Base-by-base conservation (phyloP, 345 rosid species). In the Melastoma malabathricum region DNA sequence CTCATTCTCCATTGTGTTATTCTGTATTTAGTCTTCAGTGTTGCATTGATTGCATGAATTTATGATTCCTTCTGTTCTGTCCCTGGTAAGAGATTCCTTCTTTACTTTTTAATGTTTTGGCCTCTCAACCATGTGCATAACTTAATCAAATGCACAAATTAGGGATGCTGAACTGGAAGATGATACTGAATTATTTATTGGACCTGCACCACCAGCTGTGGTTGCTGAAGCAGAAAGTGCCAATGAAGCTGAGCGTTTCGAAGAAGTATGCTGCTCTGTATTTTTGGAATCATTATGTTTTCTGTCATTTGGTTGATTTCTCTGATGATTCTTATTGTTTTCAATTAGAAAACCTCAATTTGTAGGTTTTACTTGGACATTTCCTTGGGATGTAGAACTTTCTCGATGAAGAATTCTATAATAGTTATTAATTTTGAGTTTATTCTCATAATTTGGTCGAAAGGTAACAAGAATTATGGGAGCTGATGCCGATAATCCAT, bases 241-340 rank as follows among this genome's bases (percentile, higher is more conserved):
- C 15, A 86, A 90, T 48, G 98, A 90, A 61, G 98, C 98, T 23
- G 96, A 90, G 76, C 85, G 92, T 41, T 86, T 86, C 53, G 98
- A 86, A 77, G 94, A 86, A 94, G 94, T 83, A 55, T 56, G 60
- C 62, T 53, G 31, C 44, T 61, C 61, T 55, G 31, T 27, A 27
- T n/a, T 27, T 27, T 3, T 27, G 6, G 31, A 27, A 27, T 27
- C 6, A 27, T 27, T 27, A 6, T 27, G 6, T 27, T 27, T 27
- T 27, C 3, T 27, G 3, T 27, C 13, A 13, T 29, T 6, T 23
- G 9, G 54, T 50, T 50, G 15, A 15, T 13, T 50, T 3, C 38
- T 0, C 20, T n/a, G 54, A 29, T 23, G 34, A n/a, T n/a, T n/a
- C n/a, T n/a, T n/a, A n/a, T n/a, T n/a, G n/a, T n/a, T n/a, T n/a